A percentile compares a stretch with the other conserved stretches of the same genome.
Conservation (phyloP, 345 rosid species). For the Barbarea vulgaris region DNA sequence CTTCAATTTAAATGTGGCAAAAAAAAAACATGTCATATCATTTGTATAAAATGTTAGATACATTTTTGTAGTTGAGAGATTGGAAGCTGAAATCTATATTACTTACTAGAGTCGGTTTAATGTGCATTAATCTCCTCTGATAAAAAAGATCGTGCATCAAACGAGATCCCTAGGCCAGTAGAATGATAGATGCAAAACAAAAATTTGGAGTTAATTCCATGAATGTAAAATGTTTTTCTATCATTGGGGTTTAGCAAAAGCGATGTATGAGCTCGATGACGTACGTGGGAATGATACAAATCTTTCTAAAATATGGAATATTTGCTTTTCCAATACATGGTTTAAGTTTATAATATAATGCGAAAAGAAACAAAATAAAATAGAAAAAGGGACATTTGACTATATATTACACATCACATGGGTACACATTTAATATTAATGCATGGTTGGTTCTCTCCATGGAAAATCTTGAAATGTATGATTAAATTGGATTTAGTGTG, state of each 20-base stretch:
- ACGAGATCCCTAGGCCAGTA: neutral
- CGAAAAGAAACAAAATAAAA: neutral
- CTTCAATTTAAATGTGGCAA: neutral
- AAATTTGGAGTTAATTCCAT: neutral
- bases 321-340: neutral
- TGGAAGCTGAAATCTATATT: conserved; percentile 14
- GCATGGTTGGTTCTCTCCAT: conserved; percentile 11
- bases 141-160: neutral
- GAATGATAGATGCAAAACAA: neutral
- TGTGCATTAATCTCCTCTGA: neutral
- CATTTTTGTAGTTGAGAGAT: neutral
- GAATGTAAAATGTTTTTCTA: conserved; percentile 14
- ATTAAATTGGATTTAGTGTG: neutral
- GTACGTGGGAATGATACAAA: conserved; percentile 35
- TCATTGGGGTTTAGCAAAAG: conserved; percentile 14
- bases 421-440: conserved; percentile 6
- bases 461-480: neutral
- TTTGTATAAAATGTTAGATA: neutral
- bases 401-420: conserved; percentile 28
- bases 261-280: conserved; percentile 34
- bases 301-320: conserved; percentile 24
- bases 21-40: too few species aligned
- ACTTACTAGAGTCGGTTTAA: neutral
- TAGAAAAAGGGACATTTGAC: conserved; percentile 18
- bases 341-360: neutral